These are phyloP conservation scores for Rhodotorula kratochvilovae DNA, from an alignment of 768 basidiomycete genomes.

Conservation along the genomic window DNA sequence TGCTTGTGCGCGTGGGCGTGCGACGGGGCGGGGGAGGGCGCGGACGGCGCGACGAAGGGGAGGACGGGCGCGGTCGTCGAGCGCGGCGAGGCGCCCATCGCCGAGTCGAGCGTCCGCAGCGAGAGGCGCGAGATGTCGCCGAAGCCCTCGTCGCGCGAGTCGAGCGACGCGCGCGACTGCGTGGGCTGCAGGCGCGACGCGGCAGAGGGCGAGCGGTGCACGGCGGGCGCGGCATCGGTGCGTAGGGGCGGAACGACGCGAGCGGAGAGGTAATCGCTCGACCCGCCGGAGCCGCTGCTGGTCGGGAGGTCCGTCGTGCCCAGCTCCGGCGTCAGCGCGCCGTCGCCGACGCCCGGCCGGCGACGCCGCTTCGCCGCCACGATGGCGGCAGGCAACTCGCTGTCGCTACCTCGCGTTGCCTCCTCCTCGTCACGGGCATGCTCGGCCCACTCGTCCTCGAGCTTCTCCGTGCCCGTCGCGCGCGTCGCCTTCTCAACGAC, in stretches of 20 bases:
- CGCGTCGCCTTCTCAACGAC: not conserved
- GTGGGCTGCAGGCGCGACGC: not conserved
- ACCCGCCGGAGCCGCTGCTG: not conserved
- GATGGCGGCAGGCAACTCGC: not conserved
- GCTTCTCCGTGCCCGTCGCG: not conserved
- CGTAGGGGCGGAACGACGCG: not conserved
- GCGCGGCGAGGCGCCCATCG: not conserved
- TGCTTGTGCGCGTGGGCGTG: not conserved
- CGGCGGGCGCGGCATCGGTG: not conserved
- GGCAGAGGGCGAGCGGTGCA: not conserved
- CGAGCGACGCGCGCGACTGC: slow-evolving; percentile 2
- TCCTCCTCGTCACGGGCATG: not conserved
- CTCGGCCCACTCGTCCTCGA: slow-evolving; percentile 5
- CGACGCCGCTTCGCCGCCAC: not conserved
- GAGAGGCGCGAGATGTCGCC: slow-evolving; percentile 15
- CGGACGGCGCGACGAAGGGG: not conserved
- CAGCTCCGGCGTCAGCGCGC: slow-evolving; percentile 25
- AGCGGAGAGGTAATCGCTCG: slow-evolving; percentile 17
- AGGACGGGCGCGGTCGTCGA: not conserved
- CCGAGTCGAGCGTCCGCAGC: slow-evolving; percentile 17
- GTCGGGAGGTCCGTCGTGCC: not conserved
- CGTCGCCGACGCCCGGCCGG: slow-evolving; percentile 6
- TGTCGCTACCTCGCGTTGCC: not conserved
- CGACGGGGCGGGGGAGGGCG: not conserved
- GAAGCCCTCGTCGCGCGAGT: slow-evolving; percentile 18